These are phyloP conservation scores for Trichocladium uniseriatum DNA, from an alignment of 495 filamentous ascomycete species.

Conservation along the genomic window DNA sequence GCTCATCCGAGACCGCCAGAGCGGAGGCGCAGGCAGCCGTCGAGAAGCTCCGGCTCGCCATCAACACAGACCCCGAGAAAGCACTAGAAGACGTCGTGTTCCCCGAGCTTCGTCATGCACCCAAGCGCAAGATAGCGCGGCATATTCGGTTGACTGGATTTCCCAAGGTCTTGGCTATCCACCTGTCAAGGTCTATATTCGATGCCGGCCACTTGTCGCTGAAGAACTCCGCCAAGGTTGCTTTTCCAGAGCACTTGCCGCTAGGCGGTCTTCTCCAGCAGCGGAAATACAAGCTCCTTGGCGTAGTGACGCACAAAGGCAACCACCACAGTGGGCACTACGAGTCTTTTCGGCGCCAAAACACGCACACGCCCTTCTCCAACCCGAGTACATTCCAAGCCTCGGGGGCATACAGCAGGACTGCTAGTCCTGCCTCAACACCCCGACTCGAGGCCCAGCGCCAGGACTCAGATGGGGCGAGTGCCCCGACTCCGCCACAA, in stretches of 20 bases:
- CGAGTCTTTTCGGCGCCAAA: conserved; percentile 90
- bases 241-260: conserved; percentile 75
- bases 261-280: conserved; percentile 72
- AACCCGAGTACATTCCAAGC: conserved; percentile 69
- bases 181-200: conserved; percentile 87
- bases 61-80: conserved; percentile 69
- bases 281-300: conserved; percentile 74
- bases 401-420: conserved; percentile 57
- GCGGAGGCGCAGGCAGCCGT: conserved; percentile 39
- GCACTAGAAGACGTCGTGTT: conserved; percentile 60
- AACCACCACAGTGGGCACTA: conserved; percentile 96
- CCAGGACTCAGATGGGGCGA: conserved; percentile 10
- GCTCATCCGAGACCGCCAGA: conserved; percentile 38
- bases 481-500: conserved; percentile 31
- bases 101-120: conserved; percentile 62
- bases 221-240: conserved; percentile 89
- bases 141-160: conserved; percentile 78
- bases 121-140: conserved; percentile 73
- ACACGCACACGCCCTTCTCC: conserved; percentile 59
- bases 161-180: conserved; percentile 81
- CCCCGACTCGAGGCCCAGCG: conserved; percentile 24
- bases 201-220: conserved; percentile 61
- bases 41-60: conserved; percentile 46
- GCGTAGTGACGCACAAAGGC: conserved; percentile 87
- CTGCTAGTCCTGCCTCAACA: conserved; percentile 35